A percentile compares a stretch with the other conserved stretches of the same genome.
Conservation (phyloP, 2,329 filamentous ascomycete species). For the Botrytis aclada region DNA sequence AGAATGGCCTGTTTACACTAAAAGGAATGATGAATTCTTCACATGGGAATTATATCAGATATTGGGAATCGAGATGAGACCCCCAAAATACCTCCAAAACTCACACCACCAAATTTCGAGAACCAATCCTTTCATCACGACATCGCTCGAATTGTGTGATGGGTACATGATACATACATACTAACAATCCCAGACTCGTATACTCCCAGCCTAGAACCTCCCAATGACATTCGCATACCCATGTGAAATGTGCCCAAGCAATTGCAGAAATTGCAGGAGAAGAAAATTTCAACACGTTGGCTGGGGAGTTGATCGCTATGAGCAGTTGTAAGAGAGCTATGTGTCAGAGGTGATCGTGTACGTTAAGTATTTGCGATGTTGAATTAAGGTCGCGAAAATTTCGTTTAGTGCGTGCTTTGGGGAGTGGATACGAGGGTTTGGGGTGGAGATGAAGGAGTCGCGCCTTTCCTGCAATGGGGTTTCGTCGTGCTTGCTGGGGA, state of each 20-base stretch:
- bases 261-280: background rate
- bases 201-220: background rate
- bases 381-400: constrained; percentile 26
- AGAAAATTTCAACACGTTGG: background rate
- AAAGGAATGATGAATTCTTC: background rate
- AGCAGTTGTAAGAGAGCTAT: constrained; percentile 25
- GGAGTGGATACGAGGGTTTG: background rate
- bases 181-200: background rate
- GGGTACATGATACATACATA: background rate
- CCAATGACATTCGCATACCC: background rate
- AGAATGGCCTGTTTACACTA: too few relatives aligned
- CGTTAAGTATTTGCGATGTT: constrained; percentile 33
- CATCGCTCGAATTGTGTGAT: background rate
- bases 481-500: background rate
- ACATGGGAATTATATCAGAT: background rate
- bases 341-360: constrained; percentile 27
- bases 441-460: background rate
- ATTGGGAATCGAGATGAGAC: background rate
- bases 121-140: constrained; percentile 10
- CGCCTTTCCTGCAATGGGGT: background rate
- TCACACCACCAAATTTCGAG: background rate
- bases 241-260: background rate
- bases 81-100: background rate
- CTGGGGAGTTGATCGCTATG: constrained; percentile 21
- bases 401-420: constrained; percentile 3